Conservation (phyloP, 1,284 basidiomycete genomes). For the Cystobasidium sp. region DNA sequence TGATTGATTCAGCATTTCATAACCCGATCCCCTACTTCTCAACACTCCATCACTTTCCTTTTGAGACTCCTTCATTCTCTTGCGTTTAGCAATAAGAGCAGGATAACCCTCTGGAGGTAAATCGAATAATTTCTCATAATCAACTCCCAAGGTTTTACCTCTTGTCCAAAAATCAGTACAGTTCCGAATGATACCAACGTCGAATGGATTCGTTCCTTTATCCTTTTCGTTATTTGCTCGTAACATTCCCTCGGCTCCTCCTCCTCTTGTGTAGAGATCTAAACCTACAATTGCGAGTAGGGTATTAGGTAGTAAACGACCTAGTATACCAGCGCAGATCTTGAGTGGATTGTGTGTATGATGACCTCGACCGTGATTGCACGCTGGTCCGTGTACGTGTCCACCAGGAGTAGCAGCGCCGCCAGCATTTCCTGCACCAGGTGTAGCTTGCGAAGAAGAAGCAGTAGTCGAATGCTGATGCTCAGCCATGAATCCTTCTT, state of each 20-base stretch:
- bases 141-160: slow-evolving; percentile 80
- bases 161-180: slow-evolving; percentile 95
- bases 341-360: slow-evolving; percentile 55
- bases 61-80: slow-evolving; percentile 19
- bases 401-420: slow-evolving; percentile 2
- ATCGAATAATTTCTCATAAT: slow-evolving; percentile 88
- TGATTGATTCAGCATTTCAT: slow-evolving; percentile 31
- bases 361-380: slow-evolving; percentile 47
- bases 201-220: slow-evolving; percentile 88
- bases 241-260: slow-evolving; percentile 77
- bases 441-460: slow-evolving; percentile 27
- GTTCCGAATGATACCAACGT: slow-evolving; percentile 79
- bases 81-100: slow-evolving; percentile 10
- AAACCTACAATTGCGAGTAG: slow-evolving; percentile 86
- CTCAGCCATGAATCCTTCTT: slow-evolving; percentile 53
- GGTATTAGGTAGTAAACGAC: slow-evolving; percentile 62
- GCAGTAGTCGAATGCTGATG: slow-evolving; percentile 17
- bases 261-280: slow-evolving; percentile 88
- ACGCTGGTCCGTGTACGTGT: slow-evolving; percentile 26
- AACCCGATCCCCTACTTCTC: slow-evolving; percentile 9
- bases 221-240: slow-evolving; percentile 54
- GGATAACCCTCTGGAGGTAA: slow-evolving; percentile 75
- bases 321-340: slow-evolving; percentile 37
- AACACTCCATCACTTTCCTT: slow-evolving; percentile 6
- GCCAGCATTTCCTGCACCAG: background rate